Conservation (phyloP, 129 eudicot species). For the Flaveria sonorensis region DNA sequence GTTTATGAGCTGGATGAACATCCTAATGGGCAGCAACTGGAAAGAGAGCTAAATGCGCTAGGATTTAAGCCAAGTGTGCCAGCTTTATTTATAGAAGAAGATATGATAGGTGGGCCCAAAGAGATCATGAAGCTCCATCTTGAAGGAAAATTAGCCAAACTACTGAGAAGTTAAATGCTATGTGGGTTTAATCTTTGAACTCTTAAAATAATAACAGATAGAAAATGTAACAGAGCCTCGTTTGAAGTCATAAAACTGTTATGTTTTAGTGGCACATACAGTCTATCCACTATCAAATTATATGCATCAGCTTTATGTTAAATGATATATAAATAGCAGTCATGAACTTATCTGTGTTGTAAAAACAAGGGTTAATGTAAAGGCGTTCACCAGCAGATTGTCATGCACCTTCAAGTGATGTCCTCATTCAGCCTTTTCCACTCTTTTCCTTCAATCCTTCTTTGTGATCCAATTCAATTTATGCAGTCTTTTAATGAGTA, state of each 20-base stretch:
- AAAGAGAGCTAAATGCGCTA: constrained; percentile 35
- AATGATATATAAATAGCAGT: background rate
- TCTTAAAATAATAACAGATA: constrained; percentile 11
- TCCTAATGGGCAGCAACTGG: constrained; percentile 42
- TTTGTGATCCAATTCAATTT: background rate
- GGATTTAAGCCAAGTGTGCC: constrained; percentile 48
- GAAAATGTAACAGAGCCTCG: background rate
- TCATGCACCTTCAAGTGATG: constrained; percentile 9
- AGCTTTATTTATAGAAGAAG: constrained; percentile 36
- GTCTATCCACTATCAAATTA: constrained; percentile 1
- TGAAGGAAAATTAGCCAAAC: constrained; percentile 46
- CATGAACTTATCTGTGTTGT: constrained; percentile 4
- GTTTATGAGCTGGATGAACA: constrained; percentile 59
- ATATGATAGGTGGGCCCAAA: constrained; percentile 51
- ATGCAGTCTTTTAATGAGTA: background rate
- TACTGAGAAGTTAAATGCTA: constrained; percentile 48
- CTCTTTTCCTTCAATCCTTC: background rate
- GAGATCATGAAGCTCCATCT: constrained; percentile 52
- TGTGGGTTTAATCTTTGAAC: constrained; percentile 12
- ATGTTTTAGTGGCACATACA: background rate
- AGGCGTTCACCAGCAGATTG: constrained; percentile 12
- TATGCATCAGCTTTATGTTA: constrained; percentile 10
- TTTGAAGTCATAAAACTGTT: background rate
- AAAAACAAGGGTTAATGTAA: background rate
- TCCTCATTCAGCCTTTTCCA: background rate